These are phyloP conservation scores for Blastomyces percursus DNA, from an alignment of 2,329 filamentous ascomycete genomes.

Conservation along the genomic window DNA sequence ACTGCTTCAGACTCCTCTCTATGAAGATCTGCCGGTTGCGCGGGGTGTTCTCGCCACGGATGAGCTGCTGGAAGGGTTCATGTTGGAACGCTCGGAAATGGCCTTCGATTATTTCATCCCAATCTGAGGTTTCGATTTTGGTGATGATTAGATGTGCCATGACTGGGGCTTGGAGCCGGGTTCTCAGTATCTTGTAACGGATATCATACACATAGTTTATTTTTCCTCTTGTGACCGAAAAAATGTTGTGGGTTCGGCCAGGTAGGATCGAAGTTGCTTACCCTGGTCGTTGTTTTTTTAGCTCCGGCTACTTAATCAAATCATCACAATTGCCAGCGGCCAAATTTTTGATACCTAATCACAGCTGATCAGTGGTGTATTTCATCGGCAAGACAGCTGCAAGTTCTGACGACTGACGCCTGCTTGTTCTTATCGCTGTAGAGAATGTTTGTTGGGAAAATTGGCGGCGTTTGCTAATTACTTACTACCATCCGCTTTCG, in stretches of 20 bases:
- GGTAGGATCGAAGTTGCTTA: no score
- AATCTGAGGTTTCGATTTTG: constrained; percentile 10
- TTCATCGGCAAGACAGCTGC: neutral
- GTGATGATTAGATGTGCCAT: constrained; percentile 10
- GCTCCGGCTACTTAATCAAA: neutral
- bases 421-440: neutral
- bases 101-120: constrained; percentile 11
- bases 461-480: neutral
- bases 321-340: no score
- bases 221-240: neutral
- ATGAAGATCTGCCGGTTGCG: constrained; percentile 9
- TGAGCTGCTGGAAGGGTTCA: constrained; percentile 10
- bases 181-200: neutral
- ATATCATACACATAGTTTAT: no score
- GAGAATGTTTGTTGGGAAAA: neutral
- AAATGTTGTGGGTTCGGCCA: neutral
- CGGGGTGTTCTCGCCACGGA: constrained; percentile 7
- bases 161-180: neutral
- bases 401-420: neutral
- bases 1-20: constrained; percentile 4
- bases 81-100: constrained; percentile 10
- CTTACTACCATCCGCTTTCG: neutral
- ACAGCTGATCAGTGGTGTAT: neutral
- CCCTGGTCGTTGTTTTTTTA: no score
- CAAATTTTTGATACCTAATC: no score